Base-by-base conservation (phyloP, 73 alveolate genomes). In the Stentor coeruleus region DNA sequence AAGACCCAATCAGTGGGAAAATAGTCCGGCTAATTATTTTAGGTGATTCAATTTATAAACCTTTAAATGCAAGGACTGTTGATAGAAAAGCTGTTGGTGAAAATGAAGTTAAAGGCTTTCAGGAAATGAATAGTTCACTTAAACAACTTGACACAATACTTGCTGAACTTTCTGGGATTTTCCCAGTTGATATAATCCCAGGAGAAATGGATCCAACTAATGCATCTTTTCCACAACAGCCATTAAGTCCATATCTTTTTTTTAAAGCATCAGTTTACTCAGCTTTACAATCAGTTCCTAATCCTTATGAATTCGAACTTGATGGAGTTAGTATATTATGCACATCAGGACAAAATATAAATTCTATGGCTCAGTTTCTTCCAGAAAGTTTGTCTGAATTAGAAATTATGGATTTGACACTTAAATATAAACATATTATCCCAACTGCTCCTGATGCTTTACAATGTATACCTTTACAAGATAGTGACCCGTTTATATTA, bases 221-320 rank as follows among this genome's bases (percentile, higher is more conserved):
- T 31, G n/a, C 40, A 37, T 66, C 79, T 66, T 66, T 20, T 14
- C 79, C 79, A 11, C 79, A 66, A 40, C 79, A 66, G 79, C 79
- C 79, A 1, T 33, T 66, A 66, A 66, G 37, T 66, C 79, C 79
- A 28, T 66, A 66, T 66, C 37, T 66, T 11, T 66, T 66, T 31
- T 40, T 40, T 26, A 66, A 20, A 33, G 36, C 79, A 2, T 20
- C 40, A 20, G 14, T 20, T 1, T 66, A 66, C 37, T 20, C 42
- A 20, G 79, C 79, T 0, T 66, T 66, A 31, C 79, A 66, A 2
- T 66, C 79, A 14, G n/a, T 66, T 66, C 79, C 79, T 0, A 66
- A 66, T 66, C 79, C 79, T 0, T 66, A 66, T 33, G 79, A 66
- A 33, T 66, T 66, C 37, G 37, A 20, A 20, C 11, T 66, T 0